Evolutionary conservation across 179 eudicot species (phyloP), one percentile per base, ranked within the genome.

Genomic region (Beta lomatogona): DNA sequence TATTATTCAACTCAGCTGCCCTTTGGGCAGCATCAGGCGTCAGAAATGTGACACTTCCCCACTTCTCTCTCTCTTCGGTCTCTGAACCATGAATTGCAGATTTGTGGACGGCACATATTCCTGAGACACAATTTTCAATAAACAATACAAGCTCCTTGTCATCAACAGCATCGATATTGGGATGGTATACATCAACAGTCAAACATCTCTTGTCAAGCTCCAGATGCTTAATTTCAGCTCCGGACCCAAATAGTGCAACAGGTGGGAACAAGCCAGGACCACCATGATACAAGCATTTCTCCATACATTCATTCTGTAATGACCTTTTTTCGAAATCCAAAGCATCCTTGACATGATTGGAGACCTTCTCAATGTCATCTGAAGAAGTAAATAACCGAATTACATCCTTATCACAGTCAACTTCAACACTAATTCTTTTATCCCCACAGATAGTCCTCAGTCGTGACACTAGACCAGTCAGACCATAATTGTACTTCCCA

Each of bases 201-300:
- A 96, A 87, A 84, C 84, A 88, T 86, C 97, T 90, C 86, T 88
- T 90, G 58, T 93, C 92, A 77, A 96, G 91, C 86, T 96, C 99
- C 85, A 96, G 82, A 88, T 96, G 97, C 79, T 90, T 94, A 78
- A 94, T 92, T 87, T 91, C 96, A 52, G 91, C 99, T 71, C 99
- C 99, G 79, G 96, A 88, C 46, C 99, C 99, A 78, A 96, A 90
- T 66, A 96, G 85, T 48, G 97, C 99, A 73, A 93, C 87, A 80
- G 98, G 91, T 58, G 97, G 89, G 14, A 86, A 77, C 52, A 84
- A 78, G 64, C 90, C 85, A 83, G 91, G 90, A 48, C 94, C 95
- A 52, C 94, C 95, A 81, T 75, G 86, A 78, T 88, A 92, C 80
- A 96, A 81, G 81, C 88, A 91, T 78, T 87, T 90, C 86, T 94